Conservation (phyloP, 73 alveolate species). For the Paramecium octaurelia region DNA sequence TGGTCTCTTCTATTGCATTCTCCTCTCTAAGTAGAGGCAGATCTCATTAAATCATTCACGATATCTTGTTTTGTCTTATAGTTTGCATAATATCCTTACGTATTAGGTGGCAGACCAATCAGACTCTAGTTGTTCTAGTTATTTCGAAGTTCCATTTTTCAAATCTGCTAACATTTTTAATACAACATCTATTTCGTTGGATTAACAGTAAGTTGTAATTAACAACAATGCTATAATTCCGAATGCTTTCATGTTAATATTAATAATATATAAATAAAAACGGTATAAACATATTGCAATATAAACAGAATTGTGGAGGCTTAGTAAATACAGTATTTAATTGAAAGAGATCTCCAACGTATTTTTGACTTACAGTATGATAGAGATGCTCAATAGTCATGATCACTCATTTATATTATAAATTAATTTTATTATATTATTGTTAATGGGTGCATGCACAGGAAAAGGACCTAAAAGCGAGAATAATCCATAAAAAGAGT, state of each 20-base stretch:
- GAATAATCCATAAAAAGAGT: not conserved
- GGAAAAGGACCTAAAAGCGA: not conserved
- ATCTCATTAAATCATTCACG: not conserved
- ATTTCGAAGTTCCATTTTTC: not conserved
- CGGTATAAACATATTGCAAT: not conserved
- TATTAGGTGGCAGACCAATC: not conserved
- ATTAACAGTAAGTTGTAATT: not conserved
- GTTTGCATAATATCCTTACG: not conserved
- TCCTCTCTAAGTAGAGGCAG: conserved; percentile 37
- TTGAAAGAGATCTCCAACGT: not conserved
- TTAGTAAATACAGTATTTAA: not conserved
- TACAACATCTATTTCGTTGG: conserved; percentile 44
- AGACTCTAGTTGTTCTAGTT: not conserved
- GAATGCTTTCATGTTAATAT: not conserved
- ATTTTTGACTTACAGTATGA: not conserved
- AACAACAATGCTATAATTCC: conserved; percentile 28
- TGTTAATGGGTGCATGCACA: not conserved
- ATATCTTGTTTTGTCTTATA: not conserved
- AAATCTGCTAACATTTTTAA: conserved; percentile 6
- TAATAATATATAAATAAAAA: not conserved
- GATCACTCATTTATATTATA: not conserved
- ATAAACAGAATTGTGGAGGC: not conserved
- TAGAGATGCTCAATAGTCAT: not conserved
- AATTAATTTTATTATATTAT: not conserved
- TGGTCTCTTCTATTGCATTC: conserved; percentile 23